A percentile compares a stretch with the other conserved stretches of the same genome.
Conservation (phyloP, 805 yeast genomes). For the Saturnispora zaruensis region DNA sequence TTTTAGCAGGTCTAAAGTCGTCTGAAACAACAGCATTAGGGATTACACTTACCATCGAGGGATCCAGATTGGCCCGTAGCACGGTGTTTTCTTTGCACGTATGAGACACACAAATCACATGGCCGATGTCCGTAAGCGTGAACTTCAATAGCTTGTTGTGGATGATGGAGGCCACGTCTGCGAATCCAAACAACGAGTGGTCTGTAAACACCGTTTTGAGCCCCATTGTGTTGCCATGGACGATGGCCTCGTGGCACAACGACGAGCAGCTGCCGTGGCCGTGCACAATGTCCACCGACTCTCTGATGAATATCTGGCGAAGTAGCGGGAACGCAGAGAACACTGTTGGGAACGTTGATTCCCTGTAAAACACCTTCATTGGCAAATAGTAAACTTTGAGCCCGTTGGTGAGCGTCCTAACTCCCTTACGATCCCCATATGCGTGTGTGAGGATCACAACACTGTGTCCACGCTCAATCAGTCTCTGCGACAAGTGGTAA, state of each 20-base stretch:
- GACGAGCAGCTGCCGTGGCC: conserved; percentile 90
- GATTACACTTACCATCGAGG: conserved; percentile 72
- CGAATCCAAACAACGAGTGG: conserved; percentile 92
- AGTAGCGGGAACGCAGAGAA: conserved; percentile 81
- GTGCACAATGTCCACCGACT: conserved; percentile 80
- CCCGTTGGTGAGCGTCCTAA: conserved; percentile 80
- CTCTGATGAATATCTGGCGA: conserved; percentile 79
- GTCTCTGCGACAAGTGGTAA: conserved; percentile 78
- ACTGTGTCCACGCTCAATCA: conserved; percentile 73
- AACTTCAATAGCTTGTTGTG: conserved; percentile 83
- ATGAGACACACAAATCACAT: conserved; percentile 92
- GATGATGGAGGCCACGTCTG: conserved; percentile 70
- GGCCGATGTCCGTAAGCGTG: conserved; percentile 78
- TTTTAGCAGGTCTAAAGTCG: conserved; percentile 55
- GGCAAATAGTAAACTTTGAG: conserved; percentile 90
- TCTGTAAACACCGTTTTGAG: conserved; percentile 87
- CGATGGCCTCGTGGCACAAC: conserved; percentile 79
- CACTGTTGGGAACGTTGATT: conserved; percentile 81
- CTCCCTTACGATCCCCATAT: conserved; percentile 74
- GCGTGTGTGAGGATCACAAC: conserved; percentile 86
- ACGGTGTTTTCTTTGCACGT: conserved; percentile 96
- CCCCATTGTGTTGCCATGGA: conserved; percentile 94
- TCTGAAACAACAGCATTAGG: conserved; percentile 91
- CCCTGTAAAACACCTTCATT: conserved; percentile 66
- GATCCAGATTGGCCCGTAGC: conserved; percentile 74